Conservation (phyloP, 1,284 basidiomycete species). For the Irpex sp. region DNA sequence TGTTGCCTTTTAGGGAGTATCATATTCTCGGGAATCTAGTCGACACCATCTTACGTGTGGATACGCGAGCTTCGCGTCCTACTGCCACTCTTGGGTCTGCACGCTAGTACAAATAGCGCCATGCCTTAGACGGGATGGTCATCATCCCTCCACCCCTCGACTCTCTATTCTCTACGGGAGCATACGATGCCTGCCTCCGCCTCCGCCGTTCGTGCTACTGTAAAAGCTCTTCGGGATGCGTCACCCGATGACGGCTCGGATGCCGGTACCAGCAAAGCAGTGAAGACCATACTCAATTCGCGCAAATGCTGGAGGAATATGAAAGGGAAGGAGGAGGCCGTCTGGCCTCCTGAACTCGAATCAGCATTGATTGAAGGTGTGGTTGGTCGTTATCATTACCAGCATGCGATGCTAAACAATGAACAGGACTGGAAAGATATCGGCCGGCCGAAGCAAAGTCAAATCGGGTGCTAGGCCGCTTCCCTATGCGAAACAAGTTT, state of each 20-base stretch:
- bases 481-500: conserved; percentile 71
- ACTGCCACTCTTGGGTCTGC: background rate
- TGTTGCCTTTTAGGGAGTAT: background rate
- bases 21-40: background rate
- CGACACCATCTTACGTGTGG: background rate
- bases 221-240: conserved; percentile 1
- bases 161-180: background rate
- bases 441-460: conserved; percentile 66
- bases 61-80: background rate
- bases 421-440: conserved; percentile 59
- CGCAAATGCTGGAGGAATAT: conserved; percentile 68
- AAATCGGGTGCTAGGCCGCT: conserved; percentile 64
- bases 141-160: background rate
- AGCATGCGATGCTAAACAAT: background rate
- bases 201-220: background rate
- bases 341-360: conserved; percentile 71
- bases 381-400: conserved; percentile 11
- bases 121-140: background rate
- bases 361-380: conserved; percentile 65
- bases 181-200: background rate
- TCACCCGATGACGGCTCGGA: background rate
- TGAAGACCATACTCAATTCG: conserved; percentile 34
- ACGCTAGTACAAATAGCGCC: background rate
- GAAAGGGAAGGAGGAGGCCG: conserved; percentile 55
- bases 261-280: conserved; percentile 11